These are phyloP conservation scores for Gynostemma pentaphyllum DNA, from an alignment of 306 rosid genomes.

Conservation along the genomic window DNA sequence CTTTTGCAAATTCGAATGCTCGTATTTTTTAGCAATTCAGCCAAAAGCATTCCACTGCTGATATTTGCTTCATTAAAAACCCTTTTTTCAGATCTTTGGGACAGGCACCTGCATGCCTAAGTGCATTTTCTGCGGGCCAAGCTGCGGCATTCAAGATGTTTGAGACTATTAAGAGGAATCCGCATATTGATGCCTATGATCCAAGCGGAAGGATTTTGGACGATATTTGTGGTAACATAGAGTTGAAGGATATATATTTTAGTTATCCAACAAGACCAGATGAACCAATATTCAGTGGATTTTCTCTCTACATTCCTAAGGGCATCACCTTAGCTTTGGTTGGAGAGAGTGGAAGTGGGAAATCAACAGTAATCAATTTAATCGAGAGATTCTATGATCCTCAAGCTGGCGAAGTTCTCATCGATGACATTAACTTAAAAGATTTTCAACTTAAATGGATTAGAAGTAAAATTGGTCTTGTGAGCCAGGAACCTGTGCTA, in stretches of 20 bases:
- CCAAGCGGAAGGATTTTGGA: slow-evolving; percentile 29
- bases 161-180: slow-evolving; percentile 57
- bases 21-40: too few species aligned
- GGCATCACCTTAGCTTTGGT: slow-evolving; percentile 69
- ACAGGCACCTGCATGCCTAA: slow-evolving; percentile 71
- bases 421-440: slow-evolving; percentile 56
- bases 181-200: slow-evolving; percentile 54
- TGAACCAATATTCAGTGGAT: slow-evolving; percentile 41
- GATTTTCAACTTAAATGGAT: slow-evolving; percentile 70
- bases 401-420: slow-evolving; percentile 57
- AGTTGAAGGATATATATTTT: slow-evolving; percentile 46
- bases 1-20: too few species aligned
- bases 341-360: slow-evolving; percentile 87
- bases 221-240: slow-evolving; percentile 57
- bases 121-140: slow-evolving; percentile 73
- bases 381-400: slow-evolving; percentile 88
- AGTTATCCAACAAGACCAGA: slow-evolving; percentile 67
- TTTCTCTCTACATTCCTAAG: slow-evolving; percentile 49
- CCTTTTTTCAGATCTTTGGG: slow-evolving; percentile 52
- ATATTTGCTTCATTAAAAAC: background rate
- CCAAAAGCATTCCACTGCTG: too few species aligned
- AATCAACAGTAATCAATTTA: slow-evolving; percentile 62
- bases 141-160: slow-evolving; percentile 91
- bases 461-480: slow-evolving; percentile 63
- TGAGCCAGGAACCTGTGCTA: slow-evolving; percentile 72